Evolutionary conservation across 805 yeast species (phyloP).

Genomic region (Metschnikowia bowlesiae): DNA sequence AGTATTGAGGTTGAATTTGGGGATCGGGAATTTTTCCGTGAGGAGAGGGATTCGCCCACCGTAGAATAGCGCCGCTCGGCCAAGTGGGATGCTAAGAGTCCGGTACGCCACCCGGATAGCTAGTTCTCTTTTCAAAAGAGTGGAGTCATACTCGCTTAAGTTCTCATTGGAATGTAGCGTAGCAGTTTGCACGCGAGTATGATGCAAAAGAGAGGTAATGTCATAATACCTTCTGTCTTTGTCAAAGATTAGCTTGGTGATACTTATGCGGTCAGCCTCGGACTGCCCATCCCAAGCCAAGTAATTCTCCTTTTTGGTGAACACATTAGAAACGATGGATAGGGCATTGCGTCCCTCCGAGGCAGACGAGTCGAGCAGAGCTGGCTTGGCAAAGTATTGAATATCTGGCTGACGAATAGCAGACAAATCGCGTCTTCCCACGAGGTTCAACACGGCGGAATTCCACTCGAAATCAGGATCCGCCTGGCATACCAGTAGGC

Average conservation of each 20-base stretch:
- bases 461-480: slow-evolving; percentile 48
- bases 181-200: slow-evolving; percentile 60
- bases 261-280: slow-evolving; percentile 62
- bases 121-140: slow-evolving; percentile 51
- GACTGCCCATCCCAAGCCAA: slow-evolving; percentile 68
- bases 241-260: slow-evolving; percentile 70
- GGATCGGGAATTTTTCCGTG: slow-evolving; percentile 80
- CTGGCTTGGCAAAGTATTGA: background rate
- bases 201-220: slow-evolving; percentile 65
- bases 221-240: slow-evolving; percentile 78
- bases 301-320: slow-evolving; percentile 39
- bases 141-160: slow-evolving; percentile 52
- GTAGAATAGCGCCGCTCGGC: slow-evolving; percentile 69
- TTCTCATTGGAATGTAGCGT: slow-evolving; percentile 35
- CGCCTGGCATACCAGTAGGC: slow-evolving; percentile 51
- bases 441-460: slow-evolving; percentile 45
- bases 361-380: background rate
- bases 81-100: slow-evolving; percentile 71
- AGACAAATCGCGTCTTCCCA: slow-evolving; percentile 65
- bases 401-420: slow-evolving; percentile 18
- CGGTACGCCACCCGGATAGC: slow-evolving; percentile 62
- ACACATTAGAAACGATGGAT: slow-evolving; percentile 37
- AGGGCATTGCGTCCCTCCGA: slow-evolving; percentile 29
- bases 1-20: slow-evolving; percentile 67
- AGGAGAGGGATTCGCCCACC: slow-evolving; percentile 70